phyloP scores from a whole-genome alignment of 78 protist genomes.

The Protostelium mycophagum region DNA sequence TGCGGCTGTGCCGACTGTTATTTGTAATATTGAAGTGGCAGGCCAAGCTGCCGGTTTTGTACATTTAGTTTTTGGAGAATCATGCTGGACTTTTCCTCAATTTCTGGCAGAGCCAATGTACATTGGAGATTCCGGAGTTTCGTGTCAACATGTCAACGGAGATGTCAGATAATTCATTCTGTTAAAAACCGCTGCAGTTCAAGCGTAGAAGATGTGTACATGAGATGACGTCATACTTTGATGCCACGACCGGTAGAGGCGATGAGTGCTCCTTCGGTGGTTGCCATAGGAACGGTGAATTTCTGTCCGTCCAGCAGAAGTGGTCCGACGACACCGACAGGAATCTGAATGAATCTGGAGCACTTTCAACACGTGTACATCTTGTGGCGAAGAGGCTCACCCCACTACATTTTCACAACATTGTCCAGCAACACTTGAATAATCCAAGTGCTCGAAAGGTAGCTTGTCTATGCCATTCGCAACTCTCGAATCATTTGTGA shows the following conservation, averaged over 20 bases:
- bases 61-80: too few species aligned
- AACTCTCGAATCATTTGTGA: conserved; percentile 14
- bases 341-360: conserved; percentile 81
- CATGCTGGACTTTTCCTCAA: too few species aligned
- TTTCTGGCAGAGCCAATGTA: too few species aligned
- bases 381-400: too few species aligned
- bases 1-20: too few species aligned
- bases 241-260: conserved; percentile 83
- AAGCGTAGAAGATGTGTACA: not conserved
- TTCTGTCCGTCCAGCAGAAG: conserved; percentile 59
- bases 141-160: too few species aligned
- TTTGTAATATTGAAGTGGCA: too few species aligned
- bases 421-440: conserved; percentile 59
- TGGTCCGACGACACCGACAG: conserved; percentile 90
- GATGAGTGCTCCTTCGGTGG: conserved; percentile 89
- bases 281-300: conserved; percentile 85
- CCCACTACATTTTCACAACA: conserved; percentile 92
- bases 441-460: conserved; percentile 70
- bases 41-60: too few species aligned
- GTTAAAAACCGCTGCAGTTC: too few species aligned
- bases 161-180: too few species aligned
- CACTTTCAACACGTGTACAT: too few species aligned
- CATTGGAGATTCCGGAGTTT: too few species aligned
- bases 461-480: conserved; percentile 15
- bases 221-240: not conserved